Evolutionary conservation across 495 filamentous ascomycete genomes (phyloP).

Genomic region (Penicillium herquei): DNA sequence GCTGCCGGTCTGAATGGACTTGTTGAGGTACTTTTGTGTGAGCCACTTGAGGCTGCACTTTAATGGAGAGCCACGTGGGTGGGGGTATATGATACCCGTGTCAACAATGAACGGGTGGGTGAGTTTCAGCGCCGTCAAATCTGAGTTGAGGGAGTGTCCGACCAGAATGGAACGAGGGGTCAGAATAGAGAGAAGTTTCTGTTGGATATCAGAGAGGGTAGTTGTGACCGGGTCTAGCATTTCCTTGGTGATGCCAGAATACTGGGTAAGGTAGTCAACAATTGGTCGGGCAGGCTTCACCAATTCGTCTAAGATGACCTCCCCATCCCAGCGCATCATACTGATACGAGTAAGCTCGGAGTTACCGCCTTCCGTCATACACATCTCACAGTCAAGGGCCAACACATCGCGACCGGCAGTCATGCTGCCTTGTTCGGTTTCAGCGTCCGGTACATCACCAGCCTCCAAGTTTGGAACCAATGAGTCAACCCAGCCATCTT

Average conservation of each 20-base stretch:
- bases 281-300: slow-evolving; percentile 87
- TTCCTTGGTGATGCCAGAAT: slow-evolving; percentile 84
- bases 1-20: slow-evolving; percentile 81
- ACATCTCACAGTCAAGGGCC: slow-evolving; percentile 96
- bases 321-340: slow-evolving; percentile 80
- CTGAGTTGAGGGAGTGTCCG: slow-evolving; percentile 90
- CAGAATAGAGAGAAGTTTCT: slow-evolving; percentile 67
- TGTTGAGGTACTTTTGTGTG: slow-evolving; percentile 71
- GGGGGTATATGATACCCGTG: slow-evolving; percentile 81
- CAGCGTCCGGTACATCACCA: slow-evolving; percentile 61
- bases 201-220: slow-evolving; percentile 79
- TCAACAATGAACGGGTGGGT: slow-evolving; percentile 93
- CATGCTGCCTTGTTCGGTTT: slow-evolving; percentile 76
- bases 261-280: slow-evolving; percentile 83
- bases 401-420: slow-evolving; percentile 80
- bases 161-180: slow-evolving; percentile 76
- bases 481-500: slow-evolving; percentile 83
- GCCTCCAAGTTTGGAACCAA: slow-evolving; percentile 62
- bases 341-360: slow-evolving; percentile 86
- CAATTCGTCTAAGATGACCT: slow-evolving; percentile 78
- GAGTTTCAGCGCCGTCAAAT: slow-evolving; percentile 77
- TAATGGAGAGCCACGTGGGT: slow-evolving; percentile 70
- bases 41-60: slow-evolving; percentile 81
- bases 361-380: slow-evolving; percentile 69
- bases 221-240: slow-evolving; percentile 80